These are phyloP conservation scores for Akanthomyces dipterigenus DNA, from an alignment of 2,329 filamentous ascomycete genomes.

Conservation along the genomic window DNA sequence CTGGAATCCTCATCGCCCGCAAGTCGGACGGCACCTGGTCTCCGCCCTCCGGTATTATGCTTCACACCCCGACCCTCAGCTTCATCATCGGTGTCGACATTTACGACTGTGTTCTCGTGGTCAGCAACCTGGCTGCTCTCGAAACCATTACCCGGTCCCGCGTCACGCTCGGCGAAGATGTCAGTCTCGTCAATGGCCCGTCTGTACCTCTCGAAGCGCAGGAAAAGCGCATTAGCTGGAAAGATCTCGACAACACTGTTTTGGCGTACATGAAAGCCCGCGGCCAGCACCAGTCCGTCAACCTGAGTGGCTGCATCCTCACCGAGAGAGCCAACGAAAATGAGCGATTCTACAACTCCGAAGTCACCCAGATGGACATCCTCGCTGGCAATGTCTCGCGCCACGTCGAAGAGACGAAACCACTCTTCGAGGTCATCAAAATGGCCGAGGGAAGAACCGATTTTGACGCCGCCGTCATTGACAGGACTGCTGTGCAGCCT, in stretches of 20 bases:
- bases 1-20: slow-evolving; percentile 76
- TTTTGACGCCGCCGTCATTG: slow-evolving; percentile 62
- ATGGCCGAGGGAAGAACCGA: slow-evolving; percentile 78
- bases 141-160: slow-evolving; percentile 76
- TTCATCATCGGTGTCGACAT: slow-evolving; percentile 91
- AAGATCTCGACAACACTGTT: slow-evolving; percentile 47
- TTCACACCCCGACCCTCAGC: slow-evolving; percentile 82
- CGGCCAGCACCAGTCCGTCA: slow-evolving; percentile 48
- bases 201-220: slow-evolving; percentile 50
- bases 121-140: slow-evolving; percentile 78
- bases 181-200: slow-evolving; percentile 70
- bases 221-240: slow-evolving; percentile 45
- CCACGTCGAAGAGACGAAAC: slow-evolving; percentile 45
- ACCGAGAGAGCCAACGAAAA: slow-evolving; percentile 53
- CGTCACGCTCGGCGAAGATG: slow-evolving; percentile 74
- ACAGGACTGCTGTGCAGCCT: slow-evolving; percentile 55
- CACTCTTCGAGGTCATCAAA: slow-evolving; percentile 76
- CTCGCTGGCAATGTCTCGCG: slow-evolving; percentile 50
- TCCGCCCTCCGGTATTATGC: slow-evolving; percentile 80
- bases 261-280: slow-evolving; percentile 53
- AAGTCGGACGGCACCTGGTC: slow-evolving; percentile 86
- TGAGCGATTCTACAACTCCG: slow-evolving; percentile 48
- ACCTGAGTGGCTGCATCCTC: slow-evolving; percentile 49
- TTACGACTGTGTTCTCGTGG: slow-evolving; percentile 90
- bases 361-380: slow-evolving; percentile 48